These are phyloP conservation scores for Xylariaceae sp. DNA, from an alignment of 2,329 filamentous ascomycete species.

Conservation along the genomic window DNA sequence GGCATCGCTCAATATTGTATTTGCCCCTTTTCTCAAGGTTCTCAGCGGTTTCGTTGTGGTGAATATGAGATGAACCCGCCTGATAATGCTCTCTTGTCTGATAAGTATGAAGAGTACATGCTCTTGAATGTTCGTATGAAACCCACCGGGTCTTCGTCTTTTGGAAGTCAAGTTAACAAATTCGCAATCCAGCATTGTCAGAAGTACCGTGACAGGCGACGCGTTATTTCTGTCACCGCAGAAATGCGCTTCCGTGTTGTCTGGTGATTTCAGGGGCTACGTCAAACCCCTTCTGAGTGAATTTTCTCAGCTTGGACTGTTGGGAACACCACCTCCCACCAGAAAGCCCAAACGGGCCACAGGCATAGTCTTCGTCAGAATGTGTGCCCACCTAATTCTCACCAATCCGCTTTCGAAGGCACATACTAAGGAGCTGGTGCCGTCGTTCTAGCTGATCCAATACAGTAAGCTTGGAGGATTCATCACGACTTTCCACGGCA, in stretches of 20 bases:
- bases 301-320: not conserved
- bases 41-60: not conserved
- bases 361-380: not conserved
- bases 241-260: not conserved
- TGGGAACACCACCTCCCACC: not conserved
- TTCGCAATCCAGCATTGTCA: not conserved
- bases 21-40: not conserved
- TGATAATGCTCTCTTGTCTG: no score
- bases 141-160: not conserved
- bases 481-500: not conserved
- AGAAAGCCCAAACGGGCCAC: not conserved
- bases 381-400: not conserved
- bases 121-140: no score
- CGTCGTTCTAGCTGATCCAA: not conserved
- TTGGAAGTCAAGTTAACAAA: not conserved
- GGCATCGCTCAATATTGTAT: not conserved
- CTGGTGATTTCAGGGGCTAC: not conserved
- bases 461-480: not conserved
- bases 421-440: not conserved
- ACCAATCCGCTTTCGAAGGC: not conserved
- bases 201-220: not conserved
- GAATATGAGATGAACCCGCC: no score
- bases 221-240: not conserved
- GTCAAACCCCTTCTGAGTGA: not conserved
- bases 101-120: no score